Evolutionary conservation across 306 rosid genomes (phyloP), one percentile per base, ranked within the genome.

Genomic region (Ammopiptanthus mongolicus): DNA sequence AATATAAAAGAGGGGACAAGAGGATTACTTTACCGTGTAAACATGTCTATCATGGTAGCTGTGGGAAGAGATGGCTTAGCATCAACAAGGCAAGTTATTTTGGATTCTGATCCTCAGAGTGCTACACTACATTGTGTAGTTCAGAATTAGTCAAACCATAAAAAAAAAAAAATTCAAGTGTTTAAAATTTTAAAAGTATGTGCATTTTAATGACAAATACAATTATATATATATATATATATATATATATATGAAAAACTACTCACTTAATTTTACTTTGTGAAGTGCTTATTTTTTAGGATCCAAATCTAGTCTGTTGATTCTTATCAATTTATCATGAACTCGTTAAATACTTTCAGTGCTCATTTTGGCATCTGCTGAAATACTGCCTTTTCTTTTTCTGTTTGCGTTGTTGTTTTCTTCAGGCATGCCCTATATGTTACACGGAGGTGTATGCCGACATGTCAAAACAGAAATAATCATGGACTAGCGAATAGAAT

Each of bases 391-490:
- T 52, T 62, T 61, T 63, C 3, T 42, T 71, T 44, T 62, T 64
- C 63, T 63, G 9, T 9, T 75, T 14, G 34, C 21, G 5, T 5
- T 4, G 6, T 28, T 61, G 4, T 52, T 41, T 61, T 61, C 36
- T 73, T 55, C 89, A 94, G 98, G 98, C 98, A 53, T 94, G 98
- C 81, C 98, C 97, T 69, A 86, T 95, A 71, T 91, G 98, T 84
- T 90, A 88, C 90, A 88, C 84, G 6, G 96, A 95, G 81, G 97
- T 95, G 48, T 95, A 86, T 57, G 89, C 87, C 47, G 90, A 87
- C 63, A 79, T 62, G 57, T 84, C 91, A 3, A 89, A 82, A 82
- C 82, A 61, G 52, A 83, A 85, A 79, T 80, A 68, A 60, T 79
- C 60, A 31, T 18, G 4, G 42, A 33, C 18, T 22, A 51, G 39